phyloP scores from a whole-genome alignment of 78 protist genomes.

The Protostelium mycophagum region DNA sequence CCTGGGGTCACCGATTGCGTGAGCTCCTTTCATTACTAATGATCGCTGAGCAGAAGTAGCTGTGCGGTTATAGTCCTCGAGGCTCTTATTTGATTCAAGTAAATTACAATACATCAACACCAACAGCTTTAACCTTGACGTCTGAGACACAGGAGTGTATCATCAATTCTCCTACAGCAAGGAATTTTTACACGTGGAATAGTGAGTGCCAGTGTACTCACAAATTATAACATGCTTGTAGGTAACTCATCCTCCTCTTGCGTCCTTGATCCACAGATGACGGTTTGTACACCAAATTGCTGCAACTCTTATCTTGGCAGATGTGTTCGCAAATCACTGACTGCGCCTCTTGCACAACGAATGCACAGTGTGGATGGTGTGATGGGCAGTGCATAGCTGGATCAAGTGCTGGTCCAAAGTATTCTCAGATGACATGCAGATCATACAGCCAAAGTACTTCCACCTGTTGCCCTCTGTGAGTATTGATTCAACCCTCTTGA shows the following conservation, averaged over 20 bases:
- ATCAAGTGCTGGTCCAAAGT: background rate
- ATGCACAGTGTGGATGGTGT: background rate
- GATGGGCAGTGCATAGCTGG: background rate
- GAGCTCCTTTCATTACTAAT: no score
- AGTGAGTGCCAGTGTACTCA: no score
- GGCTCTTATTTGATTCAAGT: no score
- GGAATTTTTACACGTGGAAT: no score
- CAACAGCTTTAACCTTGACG: no score
- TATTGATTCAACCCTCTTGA: background rate
- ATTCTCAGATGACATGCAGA: background rate
- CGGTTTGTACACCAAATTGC: background rate
- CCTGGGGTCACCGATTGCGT: no score
- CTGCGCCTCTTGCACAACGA: background rate
- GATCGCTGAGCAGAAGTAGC: no score
- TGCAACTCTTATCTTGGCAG: background rate
- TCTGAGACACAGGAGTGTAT: no score
- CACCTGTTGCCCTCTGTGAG: background rate
- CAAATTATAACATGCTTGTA: background rate
- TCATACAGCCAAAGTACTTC: background rate
- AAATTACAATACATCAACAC: no score
- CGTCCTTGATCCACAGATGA: background rate
- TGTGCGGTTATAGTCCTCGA: no score
- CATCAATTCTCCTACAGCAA: no score
- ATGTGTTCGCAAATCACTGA: background rate
- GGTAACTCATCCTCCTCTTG: background rate